Percentiles rank a stretch among this genome's conserved stretches.
Evolutionary conservation across 2,329 filamentous ascomycete species (phyloP).

Genomic region (Stachybotrys echinatus): DNA sequence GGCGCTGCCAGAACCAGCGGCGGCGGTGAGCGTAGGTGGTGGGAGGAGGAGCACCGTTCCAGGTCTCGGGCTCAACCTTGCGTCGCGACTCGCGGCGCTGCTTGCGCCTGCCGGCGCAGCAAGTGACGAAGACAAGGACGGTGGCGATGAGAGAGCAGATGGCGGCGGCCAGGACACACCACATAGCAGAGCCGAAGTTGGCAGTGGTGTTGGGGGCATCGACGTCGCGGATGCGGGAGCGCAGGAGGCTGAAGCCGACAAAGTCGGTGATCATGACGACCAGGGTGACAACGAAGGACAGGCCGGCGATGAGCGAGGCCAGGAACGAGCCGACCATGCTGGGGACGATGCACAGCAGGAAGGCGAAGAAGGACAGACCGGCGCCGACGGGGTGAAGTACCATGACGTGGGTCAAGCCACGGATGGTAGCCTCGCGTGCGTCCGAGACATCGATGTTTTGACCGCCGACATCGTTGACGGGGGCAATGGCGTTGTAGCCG

Average conservation of each 20-base stretch:
- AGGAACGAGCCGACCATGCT: conserved; percentile 48
- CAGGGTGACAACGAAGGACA: conserved; percentile 45
- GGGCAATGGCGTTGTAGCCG: conserved; percentile 49
- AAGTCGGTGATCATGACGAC: conserved; percentile 52
- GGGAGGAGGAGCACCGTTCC: conserved; percentile 9
- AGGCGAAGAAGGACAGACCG: conserved; percentile 53
- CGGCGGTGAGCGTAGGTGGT: conserved; percentile 6
- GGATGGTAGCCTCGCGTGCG: conserved; percentile 37
- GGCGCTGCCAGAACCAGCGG: conserved; percentile 12
- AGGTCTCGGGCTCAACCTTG: conserved; percentile 18
- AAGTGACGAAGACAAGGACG: conserved; percentile 55
- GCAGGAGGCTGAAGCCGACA: conserved; percentile 49
- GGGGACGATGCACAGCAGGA: conserved; percentile 47
- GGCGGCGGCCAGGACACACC: conserved; percentile 53
- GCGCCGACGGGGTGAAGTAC: conserved; percentile 57
- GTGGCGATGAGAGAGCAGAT: conserved; percentile 50
- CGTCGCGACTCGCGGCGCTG: conserved; percentile 19
- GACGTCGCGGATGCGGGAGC: conserved; percentile 47
- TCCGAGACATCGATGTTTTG: conserved; percentile 31
- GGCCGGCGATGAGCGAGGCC: conserved; percentile 43
- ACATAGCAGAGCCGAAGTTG: conserved; percentile 49
- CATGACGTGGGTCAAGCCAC: conserved; percentile 52
- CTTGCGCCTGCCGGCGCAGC: conserved; percentile 46
- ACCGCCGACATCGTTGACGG: conserved; percentile 33
- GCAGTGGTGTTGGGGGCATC: conserved; percentile 34